phyloP scores from a whole-genome alignment of 1,139 yeast genomes.

The Groenewaldozyma auringiensis region DNA sequence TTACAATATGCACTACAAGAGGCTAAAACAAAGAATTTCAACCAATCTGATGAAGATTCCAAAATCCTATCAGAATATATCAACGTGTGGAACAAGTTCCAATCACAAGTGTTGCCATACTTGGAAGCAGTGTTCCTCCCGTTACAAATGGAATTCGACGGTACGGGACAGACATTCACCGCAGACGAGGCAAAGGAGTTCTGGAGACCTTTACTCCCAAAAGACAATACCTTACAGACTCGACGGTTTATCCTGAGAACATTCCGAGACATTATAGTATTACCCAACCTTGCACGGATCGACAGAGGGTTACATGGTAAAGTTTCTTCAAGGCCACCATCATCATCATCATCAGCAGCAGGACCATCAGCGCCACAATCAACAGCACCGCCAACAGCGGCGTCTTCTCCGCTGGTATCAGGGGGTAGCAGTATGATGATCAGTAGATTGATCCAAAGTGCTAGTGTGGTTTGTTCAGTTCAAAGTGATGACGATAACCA shows the following conservation, averaged over 20 bases:
- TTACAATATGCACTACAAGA: slow-evolving; percentile 31
- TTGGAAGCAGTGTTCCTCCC: slow-evolving; percentile 55
- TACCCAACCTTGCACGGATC: slow-evolving; percentile 37
- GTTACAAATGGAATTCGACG: slow-evolving; percentile 44
- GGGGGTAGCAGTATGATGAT: neutral
- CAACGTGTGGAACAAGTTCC: slow-evolving; percentile 50
- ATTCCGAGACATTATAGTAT: slow-evolving; percentile 31
- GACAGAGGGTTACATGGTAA: slow-evolving; percentile 22
- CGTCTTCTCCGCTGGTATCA: too few relatives aligned
- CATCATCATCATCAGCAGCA: neutral
- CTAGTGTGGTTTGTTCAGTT: slow-evolving; percentile 43
- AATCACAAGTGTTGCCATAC: slow-evolving; percentile 46
- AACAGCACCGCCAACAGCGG: too few relatives aligned
- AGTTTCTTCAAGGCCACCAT: neutral
- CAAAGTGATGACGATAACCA: slow-evolving; percentile 48
- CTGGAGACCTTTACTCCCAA: slow-evolving; percentile 33
- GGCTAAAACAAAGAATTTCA: slow-evolving; percentile 3
- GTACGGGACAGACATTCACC: slow-evolving; percentile 30
- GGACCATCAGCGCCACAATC: neutral
- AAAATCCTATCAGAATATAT: slow-evolving; percentile 27
- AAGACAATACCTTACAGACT: slow-evolving; percentile 27
- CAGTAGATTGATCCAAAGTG: slow-evolving; percentile 43
- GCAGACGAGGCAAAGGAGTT: slow-evolving; percentile 30
- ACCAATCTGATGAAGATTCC: slow-evolving; percentile 18
- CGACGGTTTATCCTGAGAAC: slow-evolving; percentile 28